A percentile compares a stretch with the other conserved stretches of the same genome.
phyloP scores from a whole-genome alignment of 495 filamentous ascomycete species.

The Hypoxylon fuscum region DNA sequence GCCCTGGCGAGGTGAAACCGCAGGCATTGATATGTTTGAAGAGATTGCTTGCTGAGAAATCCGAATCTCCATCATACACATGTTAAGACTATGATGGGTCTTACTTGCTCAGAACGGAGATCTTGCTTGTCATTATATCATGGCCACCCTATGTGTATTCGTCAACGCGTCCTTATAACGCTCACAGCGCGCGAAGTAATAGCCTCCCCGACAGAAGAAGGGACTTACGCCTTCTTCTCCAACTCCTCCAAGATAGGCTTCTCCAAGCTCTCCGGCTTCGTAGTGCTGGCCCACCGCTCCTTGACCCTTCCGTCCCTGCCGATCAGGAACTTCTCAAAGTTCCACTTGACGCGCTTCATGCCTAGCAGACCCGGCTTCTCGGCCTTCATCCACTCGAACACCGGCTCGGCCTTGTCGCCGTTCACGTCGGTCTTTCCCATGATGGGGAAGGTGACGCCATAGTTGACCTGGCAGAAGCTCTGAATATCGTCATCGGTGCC shows the following conservation, averaged over 20 bases:
- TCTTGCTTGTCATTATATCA: conserved; percentile 27
- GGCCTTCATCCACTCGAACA: conserved; percentile 90
- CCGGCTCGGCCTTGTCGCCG: conserved; percentile 78
- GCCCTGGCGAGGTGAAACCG: too few relatives aligned
- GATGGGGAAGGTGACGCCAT: conserved; percentile 93
- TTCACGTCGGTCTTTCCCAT: conserved; percentile 94
- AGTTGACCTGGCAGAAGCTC: conserved; percentile 91
- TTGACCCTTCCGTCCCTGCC: conserved; percentile 85
- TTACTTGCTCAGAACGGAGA: background rate
- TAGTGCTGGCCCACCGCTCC: conserved; percentile 81
- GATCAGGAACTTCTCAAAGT: conserved; percentile 97
- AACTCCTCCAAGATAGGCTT: conserved; percentile 73
- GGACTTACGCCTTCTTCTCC: conserved; percentile 44
- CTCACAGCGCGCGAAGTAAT: conserved; percentile 8
- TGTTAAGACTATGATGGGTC: too few relatives aligned
- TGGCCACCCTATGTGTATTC: conserved; percentile 40
- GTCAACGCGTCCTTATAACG: conserved; percentile 35
- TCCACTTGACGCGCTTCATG: conserved; percentile 92
- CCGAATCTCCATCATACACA: too few relatives aligned
- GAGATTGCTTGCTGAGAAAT: too few relatives aligned
- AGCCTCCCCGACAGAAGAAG: conserved; percentile 5
- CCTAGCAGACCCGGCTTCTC: conserved; percentile 85
- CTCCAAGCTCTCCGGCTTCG: conserved; percentile 85
- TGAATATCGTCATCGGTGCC: conserved; percentile 91
- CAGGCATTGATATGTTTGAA: too few relatives aligned